Evolutionary conservation across 768 basidiomycete species (phyloP), one percentile per base, ranked within the genome.

Genomic region (Botryobasidium botryosum): DNA sequence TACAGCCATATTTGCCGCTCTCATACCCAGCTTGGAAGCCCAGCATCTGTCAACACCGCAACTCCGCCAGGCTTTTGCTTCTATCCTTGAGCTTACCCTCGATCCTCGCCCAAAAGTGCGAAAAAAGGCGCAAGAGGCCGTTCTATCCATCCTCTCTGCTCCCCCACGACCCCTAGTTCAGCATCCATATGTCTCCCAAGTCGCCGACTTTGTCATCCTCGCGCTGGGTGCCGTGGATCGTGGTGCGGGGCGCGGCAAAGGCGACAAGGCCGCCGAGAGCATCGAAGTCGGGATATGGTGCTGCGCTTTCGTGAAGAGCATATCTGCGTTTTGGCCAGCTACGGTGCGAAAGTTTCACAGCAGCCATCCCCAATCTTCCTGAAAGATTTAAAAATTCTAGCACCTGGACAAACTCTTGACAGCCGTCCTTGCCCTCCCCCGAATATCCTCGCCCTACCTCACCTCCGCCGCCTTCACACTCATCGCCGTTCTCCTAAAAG

Each of bases 31-130:
- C n/a, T 66, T 90, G 15, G 83, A 90, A 51, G 64, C 73, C 23
- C 64, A 75, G 0, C 75, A 82, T 36, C 65, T 94, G 44, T 60
- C 61, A 6, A 57, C 56, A 25, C 64, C 62, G 21, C 45, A 59
- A 33, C 68, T 84, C 39, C 77, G 83, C 31, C 84, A 91, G 58
- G 69, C 78, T 2, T 96, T 90, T 67, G 79, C 81, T 35, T 78
- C 83, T 29, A 66, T 94, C 43, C 64, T 97, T 33, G 79, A 84
- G 39, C 64, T 94, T 38, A 78, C 75, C 52, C 67, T 87, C 35
- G 94, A 99, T 62, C 71, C 78, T 3, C 67, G 94, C 41, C 94
- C 94, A 17, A 96, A 97, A 65, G 88, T 99, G 43, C 76, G 94
- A 45, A 90, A 74, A 61, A 76, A 79, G 56, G 90, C 91, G 20